Evolutionary conservation across 306 rosid genomes (phyloP), one percentile per base, ranked within the genome.

Genomic region (Sesbania bispinosa): DNA sequence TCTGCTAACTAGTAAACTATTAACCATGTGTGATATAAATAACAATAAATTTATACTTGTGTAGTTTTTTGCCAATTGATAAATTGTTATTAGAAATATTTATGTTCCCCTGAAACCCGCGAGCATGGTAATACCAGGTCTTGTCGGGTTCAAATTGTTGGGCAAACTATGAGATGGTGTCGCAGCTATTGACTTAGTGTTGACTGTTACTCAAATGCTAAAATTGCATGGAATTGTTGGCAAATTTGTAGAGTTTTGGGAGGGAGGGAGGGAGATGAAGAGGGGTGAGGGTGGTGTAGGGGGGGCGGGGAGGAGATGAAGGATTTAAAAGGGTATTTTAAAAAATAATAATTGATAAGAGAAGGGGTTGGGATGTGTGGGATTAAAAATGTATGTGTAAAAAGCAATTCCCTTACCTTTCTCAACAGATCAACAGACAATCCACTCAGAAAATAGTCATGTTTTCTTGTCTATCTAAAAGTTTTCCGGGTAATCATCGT

Each of bases 121-220:
- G 98, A 93, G 98, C 90, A 93, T 93, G 98, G 98, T 93, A 78
- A 84, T 93, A 62, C 98, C 98, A 10, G 98, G 98, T 60, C 97
- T 93, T 1, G 98, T 93, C 60, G 98, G 98, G 66, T 93, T 93
- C 61, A 93, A 88, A 83, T 84, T 93, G 75, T 35, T 57, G 46
- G 97, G 98, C 50, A 90, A 88, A 82, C 82, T 90, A 67, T 85
- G 96, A 82, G 76, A 84, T 58, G 97, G 98, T 65, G 93, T 93
- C 65, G 88, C 98, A 53, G 98, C 98, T 62, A 93, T 97, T 0
- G 98, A 93, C 87, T 87, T 93, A 88, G 98, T 93, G 53, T 79
- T 93, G 85, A 93, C 98, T 59, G 97, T 90, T 57, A 93, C 98
- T 55, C 97, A 93, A 87, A 88, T 90, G 75, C 92, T 93, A 55